Evolutionary conservation across 129 eudicot genomes (phyloP).

Genomic region (Ambrosia artemisiifolia): DNA sequence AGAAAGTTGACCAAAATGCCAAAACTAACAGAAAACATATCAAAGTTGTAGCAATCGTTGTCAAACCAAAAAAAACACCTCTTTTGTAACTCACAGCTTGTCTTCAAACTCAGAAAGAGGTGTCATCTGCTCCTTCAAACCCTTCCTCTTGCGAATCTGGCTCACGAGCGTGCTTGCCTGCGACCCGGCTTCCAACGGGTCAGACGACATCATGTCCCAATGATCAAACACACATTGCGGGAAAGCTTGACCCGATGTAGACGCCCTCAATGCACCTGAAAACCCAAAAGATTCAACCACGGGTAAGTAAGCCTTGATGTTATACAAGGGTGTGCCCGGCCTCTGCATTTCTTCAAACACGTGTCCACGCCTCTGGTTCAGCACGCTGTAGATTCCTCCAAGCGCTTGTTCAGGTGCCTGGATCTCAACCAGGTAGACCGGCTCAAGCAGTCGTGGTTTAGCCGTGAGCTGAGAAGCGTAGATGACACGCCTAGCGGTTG

Average conservation of each 20-base stretch:
- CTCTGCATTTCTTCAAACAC: slow-evolving; percentile 88
- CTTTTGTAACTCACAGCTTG: slow-evolving; percentile 35
- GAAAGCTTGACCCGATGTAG: slow-evolving; percentile 86
- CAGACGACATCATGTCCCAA: slow-evolving; percentile 74
- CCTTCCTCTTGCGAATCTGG: slow-evolving; percentile 67
- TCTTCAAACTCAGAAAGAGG: slow-evolving; percentile 77
- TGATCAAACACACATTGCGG: slow-evolving; percentile 82
- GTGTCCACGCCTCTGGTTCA: slow-evolving; percentile 77
- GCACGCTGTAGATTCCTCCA: slow-evolving; percentile 80
- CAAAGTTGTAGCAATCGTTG: background rate
- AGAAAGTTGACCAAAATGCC: background rate
- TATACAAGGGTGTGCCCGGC: slow-evolving; percentile 79
- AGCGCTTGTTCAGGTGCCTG: slow-evolving; percentile 76
- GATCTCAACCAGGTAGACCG: slow-evolving; percentile 71
- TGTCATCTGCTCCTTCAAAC: slow-evolving; percentile 74
- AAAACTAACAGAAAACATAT: background rate
- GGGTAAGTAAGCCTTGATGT: slow-evolving; percentile 76
- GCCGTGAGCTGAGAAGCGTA: slow-evolving; percentile 80
- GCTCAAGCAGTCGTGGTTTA: slow-evolving; percentile 70
- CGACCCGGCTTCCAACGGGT: slow-evolving; percentile 56
- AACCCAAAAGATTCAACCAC: slow-evolving; percentile 75
- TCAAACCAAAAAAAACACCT: background rate
- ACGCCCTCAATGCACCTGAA: slow-evolving; percentile 62
- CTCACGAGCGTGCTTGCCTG: slow-evolving; percentile 42
- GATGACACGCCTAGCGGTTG: slow-evolving; percentile 73